Evolutionary conservation across 306 rosid species (phyloP).

Genomic region (Vigna angularis): DNA sequence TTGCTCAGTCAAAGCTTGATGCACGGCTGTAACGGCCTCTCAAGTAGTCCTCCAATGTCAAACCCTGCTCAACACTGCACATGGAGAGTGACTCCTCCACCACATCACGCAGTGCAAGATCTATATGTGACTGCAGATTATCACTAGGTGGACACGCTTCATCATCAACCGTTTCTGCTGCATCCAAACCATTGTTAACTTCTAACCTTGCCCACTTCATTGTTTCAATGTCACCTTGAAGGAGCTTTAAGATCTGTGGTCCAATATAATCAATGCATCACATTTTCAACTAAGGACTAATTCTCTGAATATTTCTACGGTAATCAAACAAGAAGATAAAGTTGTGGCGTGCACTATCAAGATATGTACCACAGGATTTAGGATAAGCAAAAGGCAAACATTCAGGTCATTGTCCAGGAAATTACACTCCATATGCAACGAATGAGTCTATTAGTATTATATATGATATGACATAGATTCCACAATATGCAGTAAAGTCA

Average conservation of each 20-base stretch:
- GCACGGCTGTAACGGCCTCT: constrained; percentile 93
- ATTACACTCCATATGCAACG: constrained; percentile 20
- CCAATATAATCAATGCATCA: constrained; percentile 27
- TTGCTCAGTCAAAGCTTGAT: constrained; percentile 88
- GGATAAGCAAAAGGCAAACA: constrained; percentile 30
- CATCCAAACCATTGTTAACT: constrained; percentile 57
- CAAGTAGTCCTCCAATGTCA: constrained; percentile 85
- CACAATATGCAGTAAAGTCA: constrained; percentile 38
- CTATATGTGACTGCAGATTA: constrained; percentile 83
- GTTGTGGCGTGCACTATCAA: constrained; percentile 21
- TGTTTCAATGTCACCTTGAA: constrained; percentile 75
- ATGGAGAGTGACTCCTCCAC: constrained; percentile 93
- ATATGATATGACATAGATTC: neutral
- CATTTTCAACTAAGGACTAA: constrained; percentile 17
- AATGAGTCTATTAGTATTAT: neutral
- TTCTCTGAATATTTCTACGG: constrained; percentile 15
- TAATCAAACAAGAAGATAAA: constrained; percentile 41
- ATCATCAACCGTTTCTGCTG: constrained; percentile 58
- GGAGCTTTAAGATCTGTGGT: constrained; percentile 80
- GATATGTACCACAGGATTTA: constrained; percentile 37
- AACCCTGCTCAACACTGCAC: constrained; percentile 79
- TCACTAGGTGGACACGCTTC: constrained; percentile 72
- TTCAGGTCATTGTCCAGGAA: neutral
- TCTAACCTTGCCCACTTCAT: constrained; percentile 85
- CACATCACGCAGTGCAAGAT: constrained; percentile 90